Base-by-base conservation (phyloP, 352 stramenopile genomes). In the Pythium volutum region DNA sequence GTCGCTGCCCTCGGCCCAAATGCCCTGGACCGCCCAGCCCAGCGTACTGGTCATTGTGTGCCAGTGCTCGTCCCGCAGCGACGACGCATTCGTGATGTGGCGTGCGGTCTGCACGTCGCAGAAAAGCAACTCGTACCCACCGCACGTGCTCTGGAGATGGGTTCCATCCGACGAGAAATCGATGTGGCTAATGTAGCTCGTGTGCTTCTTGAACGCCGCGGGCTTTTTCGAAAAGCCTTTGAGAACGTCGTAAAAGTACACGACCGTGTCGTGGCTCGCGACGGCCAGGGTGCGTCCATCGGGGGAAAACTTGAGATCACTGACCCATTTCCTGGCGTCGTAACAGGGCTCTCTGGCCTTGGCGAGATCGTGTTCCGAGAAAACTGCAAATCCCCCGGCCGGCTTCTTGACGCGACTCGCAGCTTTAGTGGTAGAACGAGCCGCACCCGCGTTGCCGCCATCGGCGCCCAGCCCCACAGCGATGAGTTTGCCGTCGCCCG, bases 21-120 rank as follows among this genome's bases (percentile, higher is more conserved):
- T 93, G 16, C 96, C 96, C 67, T 98, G 93, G 5, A 97, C 90
- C 4, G 79, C 66, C 95, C 95, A 98, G 1, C 77, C 75, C 14
- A 97, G 75, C 0, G 89, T 87, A 31, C 77, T 87, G 4, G 89
- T 97, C 65, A 96, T 82, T 4, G 90, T 96, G 51, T 95, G 69
- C 94, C 94, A 98, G 31, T 79, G 66, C 12, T 94, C 81, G 60
- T 98, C 92, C 22, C 89, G 82, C 25, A 98, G 77, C 2, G 70
- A 73, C 12, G 83, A 77, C 0, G 92, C 82, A 53, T 81, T 84
- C 25, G 87, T 89, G 34, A 98, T 76, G 46, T 90, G 81, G 22
- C 66, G 55, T 3, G 65, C 81, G 1, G 74, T 69, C 48, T 80
- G 74, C 1, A 89, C 84, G 49, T 98, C 91, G 22, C 79, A 95